Conservation (phyloP, 495 filamentous ascomycete species). For the Penicillium longicatenatum region DNA sequence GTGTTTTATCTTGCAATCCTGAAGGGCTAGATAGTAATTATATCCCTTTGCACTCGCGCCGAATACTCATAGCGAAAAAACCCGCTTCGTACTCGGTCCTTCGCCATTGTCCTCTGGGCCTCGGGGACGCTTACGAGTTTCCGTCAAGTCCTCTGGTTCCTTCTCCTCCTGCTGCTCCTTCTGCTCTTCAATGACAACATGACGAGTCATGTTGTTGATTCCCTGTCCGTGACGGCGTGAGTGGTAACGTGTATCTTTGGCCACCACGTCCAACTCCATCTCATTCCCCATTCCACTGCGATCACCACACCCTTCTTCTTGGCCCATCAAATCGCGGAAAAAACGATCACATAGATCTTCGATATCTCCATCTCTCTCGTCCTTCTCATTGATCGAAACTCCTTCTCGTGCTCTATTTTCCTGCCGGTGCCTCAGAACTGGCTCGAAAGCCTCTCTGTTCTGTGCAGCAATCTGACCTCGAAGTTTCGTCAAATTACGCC, state of each 20-base stretch:
- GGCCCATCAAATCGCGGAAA: not conserved
- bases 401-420: not conserved
- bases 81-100: no score
- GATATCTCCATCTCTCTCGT: not conserved
- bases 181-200: not conserved
- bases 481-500: constrained; percentile 2
- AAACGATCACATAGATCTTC: not conserved
- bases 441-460: not conserved
- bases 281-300: not conserved
- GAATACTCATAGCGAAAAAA: no score
- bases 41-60: no score
- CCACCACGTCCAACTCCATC: not conserved
- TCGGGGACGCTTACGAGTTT: no score
- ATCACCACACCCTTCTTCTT: not conserved
- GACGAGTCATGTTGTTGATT: not conserved
- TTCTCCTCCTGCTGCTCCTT: no score
- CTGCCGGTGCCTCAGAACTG: not conserved
- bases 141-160: no score
- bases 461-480: not conserved
- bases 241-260: not conserved
- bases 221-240: not conserved
- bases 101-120: no score
- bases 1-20: no score
- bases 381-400: not conserved
- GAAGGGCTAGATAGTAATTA: no score